Percentiles rank a stretch among this genome's conserved stretches.
Evolutionary conservation across 2,329 filamentous ascomycete species (phyloP).

Genomic region (Fusarium xylarioides): DNA sequence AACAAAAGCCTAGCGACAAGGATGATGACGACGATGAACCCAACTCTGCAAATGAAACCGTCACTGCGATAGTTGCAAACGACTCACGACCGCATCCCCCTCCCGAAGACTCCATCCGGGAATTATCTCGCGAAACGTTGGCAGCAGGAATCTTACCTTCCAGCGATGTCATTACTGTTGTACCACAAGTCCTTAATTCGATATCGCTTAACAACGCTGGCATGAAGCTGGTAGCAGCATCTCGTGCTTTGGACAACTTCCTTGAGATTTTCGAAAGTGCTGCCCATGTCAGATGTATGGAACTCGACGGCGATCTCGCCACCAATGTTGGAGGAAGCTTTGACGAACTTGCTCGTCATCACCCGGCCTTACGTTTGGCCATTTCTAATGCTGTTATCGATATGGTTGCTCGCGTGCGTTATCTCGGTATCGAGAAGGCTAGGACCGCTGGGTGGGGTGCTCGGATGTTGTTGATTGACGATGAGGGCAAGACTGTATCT

Average conservation of each 20-base stretch:
- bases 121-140: constrained; percentile 54
- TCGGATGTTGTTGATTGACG: constrained; percentile 74
- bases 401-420: constrained; percentile 84
- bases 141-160: constrained; percentile 85
- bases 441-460: constrained; percentile 76
- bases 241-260: constrained; percentile 83
- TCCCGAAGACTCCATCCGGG: constrained; percentile 58
- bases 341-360: constrained; percentile 93
- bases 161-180: constrained; percentile 84
- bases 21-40: constrained; percentile 47
- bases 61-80: constrained; percentile 49
- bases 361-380: constrained; percentile 80
- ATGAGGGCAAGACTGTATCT: constrained; percentile 61
- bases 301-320: constrained; percentile 74
- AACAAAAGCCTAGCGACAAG: constrained; percentile 44
- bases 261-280: constrained; percentile 98
- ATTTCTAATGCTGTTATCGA: constrained; percentile 88
- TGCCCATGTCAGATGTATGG: constrained; percentile 85
- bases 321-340: constrained; percentile 82
- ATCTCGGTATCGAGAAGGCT: constrained; percentile 77
- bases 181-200: constrained; percentile 89
- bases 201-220: constrained; percentile 91
- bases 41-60: constrained; percentile 52
- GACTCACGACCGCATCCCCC: constrained; percentile 63
- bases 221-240: constrained; percentile 86